Conservation (phyloP, 2,329 filamentous ascomycete genomes). For the Hymenoscyphus linearis region DNA sequence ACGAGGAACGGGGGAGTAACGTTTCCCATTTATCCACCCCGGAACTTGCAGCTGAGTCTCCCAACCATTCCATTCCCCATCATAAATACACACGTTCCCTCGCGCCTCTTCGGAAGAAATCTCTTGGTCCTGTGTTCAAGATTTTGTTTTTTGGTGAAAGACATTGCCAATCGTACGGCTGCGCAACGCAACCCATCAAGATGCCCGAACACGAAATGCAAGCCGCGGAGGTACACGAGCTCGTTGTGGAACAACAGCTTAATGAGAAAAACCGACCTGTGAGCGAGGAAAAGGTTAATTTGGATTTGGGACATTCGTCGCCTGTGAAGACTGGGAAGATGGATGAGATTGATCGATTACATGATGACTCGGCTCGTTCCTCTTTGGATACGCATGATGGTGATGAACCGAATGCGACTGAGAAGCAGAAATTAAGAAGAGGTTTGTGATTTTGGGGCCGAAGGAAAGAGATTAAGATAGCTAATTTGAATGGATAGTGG, state of each 20-base stretch:
- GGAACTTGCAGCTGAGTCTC: neutral
- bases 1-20: conserved; percentile 2
- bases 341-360: neutral
- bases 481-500: conserved; percentile 3
- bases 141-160: neutral
- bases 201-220: conserved; percentile 22
- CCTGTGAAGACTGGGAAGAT: conserved; percentile 8
- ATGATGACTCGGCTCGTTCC: conserved; percentile 7
- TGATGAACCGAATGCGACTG: conserved; percentile 17
- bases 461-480: neutral
- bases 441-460: conserved; percentile 1
- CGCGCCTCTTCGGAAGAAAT: neutral
- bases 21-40: neutral
- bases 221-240: conserved; percentile 16
- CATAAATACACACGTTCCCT: neutral
- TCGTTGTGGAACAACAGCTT: conserved; percentile 14
- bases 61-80: neutral
- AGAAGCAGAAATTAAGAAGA: conserved; percentile 15
- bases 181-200: conserved; percentile 7
- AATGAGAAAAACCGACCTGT: conserved; percentile 6
- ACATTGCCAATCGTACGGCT: neutral
- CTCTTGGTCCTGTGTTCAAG: neutral
- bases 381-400: conserved; percentile 15
- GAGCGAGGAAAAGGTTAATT: conserved; percentile 13
- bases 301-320: conserved; percentile 12